Evolutionary conservation across 1,284 basidiomycete species (phyloP), one percentile per base, ranked within the genome.

Genomic region (Anthracocystis panici-leucophaei): DNA sequence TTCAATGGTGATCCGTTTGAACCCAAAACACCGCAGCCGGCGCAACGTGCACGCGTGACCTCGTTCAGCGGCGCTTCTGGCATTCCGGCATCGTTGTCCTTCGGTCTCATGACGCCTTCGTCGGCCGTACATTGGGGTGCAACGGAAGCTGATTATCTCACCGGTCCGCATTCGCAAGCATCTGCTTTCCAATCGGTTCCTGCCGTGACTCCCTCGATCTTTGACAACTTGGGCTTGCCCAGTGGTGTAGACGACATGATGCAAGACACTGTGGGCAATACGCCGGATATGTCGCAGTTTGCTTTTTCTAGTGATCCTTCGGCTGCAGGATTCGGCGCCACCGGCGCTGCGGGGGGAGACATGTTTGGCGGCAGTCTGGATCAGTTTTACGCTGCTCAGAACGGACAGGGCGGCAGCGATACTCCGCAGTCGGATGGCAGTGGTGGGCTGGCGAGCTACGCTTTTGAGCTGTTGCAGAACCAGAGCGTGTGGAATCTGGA

Each of bases 381-480:
- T n/a, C 50, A 33, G 5, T 65, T 31, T 31, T 62, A 59, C n/a
- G 20, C 53, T 1, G 58, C 54, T 8, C 46, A 41, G 8, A 44
- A 40, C 1, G 31, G 27, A 4, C 21, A 31, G 8, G 25, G n/a
- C 20, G 33, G 25, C 8, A 53, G 20, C 1, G 55, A 55, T 10
- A 69, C 66, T 1, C 66, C 66, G 8, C 62, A 62, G 55, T 75
- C 72, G 16, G 73, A 75, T 16, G 51, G 56, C 0, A 70, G 67
- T 35, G 53, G 52, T 21, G 62, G 58, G 3, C 38, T 76, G 12
- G 58, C 68, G 12, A 68, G 33, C n/a, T 71, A 68, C 23, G 73
- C 73, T 16, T 76, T 76, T 29, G 73, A 76, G 48, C 53, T 76
- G 25, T 40, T 76, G 10, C 73, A 76, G 53, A 76, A 72, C 42